Base-by-base conservation (phyloP, 1,284 basidiomycete species). In the Fistulina hepatica region DNA sequence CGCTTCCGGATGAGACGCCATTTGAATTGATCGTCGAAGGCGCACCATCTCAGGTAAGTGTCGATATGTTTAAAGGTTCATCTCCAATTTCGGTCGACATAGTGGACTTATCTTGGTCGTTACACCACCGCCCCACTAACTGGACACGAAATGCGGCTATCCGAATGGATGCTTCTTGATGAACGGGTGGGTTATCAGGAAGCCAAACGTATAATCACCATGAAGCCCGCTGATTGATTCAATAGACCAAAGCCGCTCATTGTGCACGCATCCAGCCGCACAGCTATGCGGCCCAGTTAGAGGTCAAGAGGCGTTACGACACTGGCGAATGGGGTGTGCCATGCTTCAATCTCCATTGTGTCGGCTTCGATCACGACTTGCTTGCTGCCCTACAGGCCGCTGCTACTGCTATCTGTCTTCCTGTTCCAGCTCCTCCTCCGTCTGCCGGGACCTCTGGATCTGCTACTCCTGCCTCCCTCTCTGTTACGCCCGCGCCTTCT, bases 51-150 rank as follows among this genome's bases (percentile, higher is more conserved):
- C 39, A 51, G 44, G 53, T 52, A 25, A 11, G 16, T 33, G 9
- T 32, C 17, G 15, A 20, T 34, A 10, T 15, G 33, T 21, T 4
- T n/a, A 33, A n/a, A 19, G 20, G 5, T 30, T 33, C 16, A 5
- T 13, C 15, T n/a, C n/a, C 12, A 27, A 11, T 27, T 3, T 11
- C 9, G 13, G 3, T 9, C 3, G 24, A 22, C 11, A 3, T 33
- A 56, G 55, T 57, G 55, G 55, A 35, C 45, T 6, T 57, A 57
- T 36, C 45, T 52, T 8, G 55, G 54, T 2, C 33, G 44, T 11
- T 56, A 54, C 39, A 17, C 41, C 8, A 51, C 39, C n/a, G 40
- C 40, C 3, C 22, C 34, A 7, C 33, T 56, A n/a, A 24, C 39
- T 1, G 49, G 45, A 4, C 39, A 28, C 15, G 53, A 54, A 16